Evolutionary conservation across 2,329 filamentous ascomycete species (phyloP).

Genomic region (Beauveria bassiana): DNA sequence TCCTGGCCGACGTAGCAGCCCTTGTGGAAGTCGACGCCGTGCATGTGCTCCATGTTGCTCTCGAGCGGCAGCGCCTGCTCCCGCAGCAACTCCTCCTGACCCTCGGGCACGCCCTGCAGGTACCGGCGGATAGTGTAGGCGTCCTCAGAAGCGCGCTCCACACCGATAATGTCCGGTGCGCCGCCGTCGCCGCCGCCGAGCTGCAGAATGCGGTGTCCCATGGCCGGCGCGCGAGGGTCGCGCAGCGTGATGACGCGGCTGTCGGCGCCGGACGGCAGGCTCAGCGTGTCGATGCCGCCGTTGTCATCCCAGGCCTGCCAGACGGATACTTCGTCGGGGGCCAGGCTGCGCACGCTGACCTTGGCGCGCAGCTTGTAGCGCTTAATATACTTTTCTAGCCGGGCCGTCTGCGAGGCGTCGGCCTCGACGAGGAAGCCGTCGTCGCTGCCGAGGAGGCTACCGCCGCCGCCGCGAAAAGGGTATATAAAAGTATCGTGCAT

Average conservation of each 20-base stretch:
- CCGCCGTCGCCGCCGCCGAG: conserved; percentile 16
- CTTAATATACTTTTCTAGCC: conserved; percentile 64
- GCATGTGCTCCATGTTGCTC: conserved; percentile 79
- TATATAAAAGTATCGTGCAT: conserved; percentile 90
- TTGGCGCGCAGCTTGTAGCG: conserved; percentile 82
- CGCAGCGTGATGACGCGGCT: conserved; percentile 28
- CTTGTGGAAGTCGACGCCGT: conserved; percentile 85
- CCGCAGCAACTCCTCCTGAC: conserved; percentile 66
- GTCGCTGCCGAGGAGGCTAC: conserved; percentile 17
- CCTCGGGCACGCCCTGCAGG: conserved; percentile 75
- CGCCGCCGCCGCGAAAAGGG: conserved; percentile 35
- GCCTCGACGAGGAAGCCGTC: conserved; percentile 66
- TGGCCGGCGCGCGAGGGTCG: conserved; percentile 46
- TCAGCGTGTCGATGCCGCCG: conserved; percentile 6
- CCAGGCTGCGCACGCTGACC: conserved; percentile 59
- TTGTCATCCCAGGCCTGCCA: conserved; percentile 68
- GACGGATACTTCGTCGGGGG: conserved; percentile 55
- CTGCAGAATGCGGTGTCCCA: conserved; percentile 45
- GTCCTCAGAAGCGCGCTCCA: conserved; percentile 41
- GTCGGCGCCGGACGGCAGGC: not conserved
- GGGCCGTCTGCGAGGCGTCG: conserved; percentile 57
- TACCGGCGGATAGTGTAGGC: conserved; percentile 73
- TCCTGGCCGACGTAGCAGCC: conserved; percentile 97
- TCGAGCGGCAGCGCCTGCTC: conserved; percentile 76
- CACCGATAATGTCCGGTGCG: conserved; percentile 28